A percentile compares a stretch with the other conserved stretches of the same genome.
Evolutionary conservation across 306 rosid genomes (phyloP).

Genomic region (Fragaria ananassa): DNA sequence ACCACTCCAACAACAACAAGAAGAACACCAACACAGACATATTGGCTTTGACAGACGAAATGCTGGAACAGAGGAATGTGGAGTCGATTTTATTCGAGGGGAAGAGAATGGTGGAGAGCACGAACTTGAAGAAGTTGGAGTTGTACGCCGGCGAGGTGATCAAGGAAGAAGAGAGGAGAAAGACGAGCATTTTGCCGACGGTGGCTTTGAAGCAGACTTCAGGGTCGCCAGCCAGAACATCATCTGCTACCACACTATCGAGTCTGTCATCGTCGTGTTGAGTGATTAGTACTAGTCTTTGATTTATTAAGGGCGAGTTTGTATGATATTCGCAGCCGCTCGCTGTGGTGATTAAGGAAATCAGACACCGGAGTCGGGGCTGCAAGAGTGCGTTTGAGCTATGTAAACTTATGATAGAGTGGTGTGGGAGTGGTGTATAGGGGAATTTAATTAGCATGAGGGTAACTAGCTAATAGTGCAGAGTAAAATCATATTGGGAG

Average conservation of each 20-base stretch:
- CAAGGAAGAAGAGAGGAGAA: constrained; percentile 75
- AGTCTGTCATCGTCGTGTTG: constrained; percentile 54
- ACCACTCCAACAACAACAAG: constrained; percentile 14
- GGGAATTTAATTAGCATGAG: neutral
- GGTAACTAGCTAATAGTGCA: neutral
- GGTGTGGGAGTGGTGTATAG: constrained; percentile 17
- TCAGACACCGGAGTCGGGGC: constrained; percentile 37
- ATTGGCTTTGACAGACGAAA: constrained; percentile 43
- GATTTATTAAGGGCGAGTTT: neutral
- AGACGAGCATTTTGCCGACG: constrained; percentile 55
- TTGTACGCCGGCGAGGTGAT: constrained; percentile 58
- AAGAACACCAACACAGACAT: constrained; percentile 35
- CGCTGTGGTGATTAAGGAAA: constrained; percentile 25
- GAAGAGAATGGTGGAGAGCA: constrained; percentile 55
- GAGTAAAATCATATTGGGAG: neutral
- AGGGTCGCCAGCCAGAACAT: constrained; percentile 73
- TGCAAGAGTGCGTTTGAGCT: constrained; percentile 27
- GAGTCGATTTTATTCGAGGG: constrained; percentile 74
- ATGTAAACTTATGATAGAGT: constrained; percentile 4
- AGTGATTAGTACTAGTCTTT: neutral
- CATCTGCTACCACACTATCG: constrained; percentile 81
- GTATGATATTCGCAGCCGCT: constrained; percentile 49
- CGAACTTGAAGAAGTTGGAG: constrained; percentile 68
- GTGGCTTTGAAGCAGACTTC: constrained; percentile 67
- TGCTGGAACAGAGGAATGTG: constrained; percentile 70